phyloP scores from a whole-genome alignment of 164 flowering plant species.

The Saururus chinensis region DNA sequence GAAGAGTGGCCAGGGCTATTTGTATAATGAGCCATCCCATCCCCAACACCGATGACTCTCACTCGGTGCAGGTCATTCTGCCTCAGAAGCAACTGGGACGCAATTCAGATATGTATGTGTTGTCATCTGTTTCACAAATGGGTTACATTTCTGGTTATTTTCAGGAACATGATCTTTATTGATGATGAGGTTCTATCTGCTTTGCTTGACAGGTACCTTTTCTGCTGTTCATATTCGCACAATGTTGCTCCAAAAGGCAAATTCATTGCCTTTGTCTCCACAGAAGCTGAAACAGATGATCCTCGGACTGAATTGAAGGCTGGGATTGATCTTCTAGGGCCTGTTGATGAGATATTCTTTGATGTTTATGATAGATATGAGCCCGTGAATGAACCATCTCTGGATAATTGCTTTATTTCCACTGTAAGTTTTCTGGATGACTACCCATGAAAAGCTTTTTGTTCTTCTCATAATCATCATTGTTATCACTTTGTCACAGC shows the following conservation, averaged over 20 bases:
- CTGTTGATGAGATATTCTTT: conserved; percentile 89
- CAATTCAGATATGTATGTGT: conserved; percentile 79
- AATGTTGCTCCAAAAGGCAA: conserved; percentile 96
- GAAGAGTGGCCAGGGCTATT: conserved; percentile 88
- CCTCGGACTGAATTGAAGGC: conserved; percentile 74
- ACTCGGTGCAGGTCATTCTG: conserved; percentile 80
- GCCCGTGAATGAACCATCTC: conserved; percentile 78
- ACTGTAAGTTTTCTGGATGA: conserved; percentile 35
- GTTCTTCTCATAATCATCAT: too few species aligned
- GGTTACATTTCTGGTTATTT: neutral
- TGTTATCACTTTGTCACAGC: too few species aligned
- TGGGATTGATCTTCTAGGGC: conserved; percentile 84
- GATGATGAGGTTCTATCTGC: neutral
- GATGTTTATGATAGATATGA: conserved; percentile 80
- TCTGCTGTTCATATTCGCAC: conserved; percentile 92
- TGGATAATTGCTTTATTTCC: conserved; percentile 90
- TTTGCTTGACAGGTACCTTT: conserved; percentile 62
- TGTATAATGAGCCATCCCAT: conserved; percentile 97
- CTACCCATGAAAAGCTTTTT: neutral
- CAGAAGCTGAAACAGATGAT: conserved; percentile 86
- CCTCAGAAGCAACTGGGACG: conserved; percentile 92
- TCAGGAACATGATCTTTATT: neutral
- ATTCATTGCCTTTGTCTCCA: conserved; percentile 85
- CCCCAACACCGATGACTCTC: conserved; percentile 75
- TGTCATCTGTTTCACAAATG: neutral